Evolutionary conservation across 75 land plant species (phyloP).

Genomic region (Pinus tabuliformis): DNA sequence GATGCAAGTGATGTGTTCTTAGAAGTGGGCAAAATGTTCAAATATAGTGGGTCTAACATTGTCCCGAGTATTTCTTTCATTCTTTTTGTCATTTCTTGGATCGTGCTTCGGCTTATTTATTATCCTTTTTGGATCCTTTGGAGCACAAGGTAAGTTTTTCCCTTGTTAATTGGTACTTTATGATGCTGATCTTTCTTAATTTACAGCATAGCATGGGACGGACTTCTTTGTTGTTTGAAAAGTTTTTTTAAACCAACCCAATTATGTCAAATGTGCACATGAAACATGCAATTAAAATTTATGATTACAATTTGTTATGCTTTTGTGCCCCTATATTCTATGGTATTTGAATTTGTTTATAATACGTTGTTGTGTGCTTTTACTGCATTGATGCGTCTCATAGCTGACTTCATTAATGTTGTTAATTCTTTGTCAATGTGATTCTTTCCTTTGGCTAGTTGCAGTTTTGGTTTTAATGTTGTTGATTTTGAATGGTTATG

Average conservation of each 20-base stretch:
- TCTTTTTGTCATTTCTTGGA: slow-evolving; percentile 78
- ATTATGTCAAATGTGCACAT: not conserved
- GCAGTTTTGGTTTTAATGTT: no score
- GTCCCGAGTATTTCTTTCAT: slow-evolving; percentile 66
- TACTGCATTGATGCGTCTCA: no score
- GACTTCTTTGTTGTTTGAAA: not conserved
- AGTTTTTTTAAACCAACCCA: not conserved
- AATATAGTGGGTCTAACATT: slow-evolving; percentile 61
- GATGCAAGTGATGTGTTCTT: slow-evolving; percentile 97
- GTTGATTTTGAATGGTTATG: no score
- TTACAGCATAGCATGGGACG: not conserved
- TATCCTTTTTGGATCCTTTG: slow-evolving; percentile 82
- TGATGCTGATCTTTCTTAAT: not conserved
- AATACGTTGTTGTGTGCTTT: no score
- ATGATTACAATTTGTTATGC: not conserved
- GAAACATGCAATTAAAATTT: not conserved
- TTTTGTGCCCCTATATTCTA: not conserved
- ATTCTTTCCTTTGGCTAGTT: no score
- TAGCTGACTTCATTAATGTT: no score
- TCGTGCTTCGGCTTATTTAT: slow-evolving; percentile 70
- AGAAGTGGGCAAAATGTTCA: slow-evolving; percentile 93
- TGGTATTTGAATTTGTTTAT: not conserved
- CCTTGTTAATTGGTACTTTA: slow-evolving; percentile 5
- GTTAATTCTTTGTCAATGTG: no score
- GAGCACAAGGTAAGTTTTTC: slow-evolving; percentile 72